Conservation (phyloP, 345 rosid genomes). For the Lumnitzera littorea region DNA sequence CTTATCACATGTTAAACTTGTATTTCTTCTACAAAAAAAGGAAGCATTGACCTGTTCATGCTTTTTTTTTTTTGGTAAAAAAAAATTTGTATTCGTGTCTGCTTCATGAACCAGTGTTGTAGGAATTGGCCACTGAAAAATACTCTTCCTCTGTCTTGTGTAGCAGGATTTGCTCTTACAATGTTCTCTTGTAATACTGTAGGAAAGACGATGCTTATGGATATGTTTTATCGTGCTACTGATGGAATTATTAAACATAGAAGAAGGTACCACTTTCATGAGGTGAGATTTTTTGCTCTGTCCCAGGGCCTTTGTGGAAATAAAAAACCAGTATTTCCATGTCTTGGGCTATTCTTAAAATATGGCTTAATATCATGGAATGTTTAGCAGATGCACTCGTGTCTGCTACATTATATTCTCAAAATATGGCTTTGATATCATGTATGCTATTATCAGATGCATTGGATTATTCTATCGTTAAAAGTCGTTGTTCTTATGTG, state of each 20-base stretch:
- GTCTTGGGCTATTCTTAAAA: neutral
- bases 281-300: slow-evolving; percentile 34
- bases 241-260: slow-evolving; percentile 62
- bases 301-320: too few relatives aligned
- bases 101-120: neutral
- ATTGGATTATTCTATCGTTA: too few relatives aligned
- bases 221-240: slow-evolving; percentile 81
- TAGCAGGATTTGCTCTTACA: neutral
- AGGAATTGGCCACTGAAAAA: neutral
- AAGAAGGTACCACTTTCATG: slow-evolving; percentile 77
- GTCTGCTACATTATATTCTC: too few relatives aligned
- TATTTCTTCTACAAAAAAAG: neutral
- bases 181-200: slow-evolving; percentile 10
- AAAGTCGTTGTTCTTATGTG: neutral
- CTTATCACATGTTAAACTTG: too few relatives aligned
- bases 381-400: too few relatives aligned
- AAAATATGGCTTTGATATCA: too few relatives aligned
- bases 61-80: too few relatives aligned
- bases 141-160: neutral
- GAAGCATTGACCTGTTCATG: neutral
- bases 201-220: slow-evolving; percentile 99
- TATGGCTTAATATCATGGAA: too few relatives aligned
- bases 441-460: too few relatives aligned
- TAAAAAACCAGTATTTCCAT: neutral
- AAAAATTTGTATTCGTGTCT: neutral